A percentile compares a stretch with the other conserved stretches of the same genome.
Evolutionary conservation across 23 red algal genomes (phyloP).

Genomic region (Agarophyton chilense): DNA sequence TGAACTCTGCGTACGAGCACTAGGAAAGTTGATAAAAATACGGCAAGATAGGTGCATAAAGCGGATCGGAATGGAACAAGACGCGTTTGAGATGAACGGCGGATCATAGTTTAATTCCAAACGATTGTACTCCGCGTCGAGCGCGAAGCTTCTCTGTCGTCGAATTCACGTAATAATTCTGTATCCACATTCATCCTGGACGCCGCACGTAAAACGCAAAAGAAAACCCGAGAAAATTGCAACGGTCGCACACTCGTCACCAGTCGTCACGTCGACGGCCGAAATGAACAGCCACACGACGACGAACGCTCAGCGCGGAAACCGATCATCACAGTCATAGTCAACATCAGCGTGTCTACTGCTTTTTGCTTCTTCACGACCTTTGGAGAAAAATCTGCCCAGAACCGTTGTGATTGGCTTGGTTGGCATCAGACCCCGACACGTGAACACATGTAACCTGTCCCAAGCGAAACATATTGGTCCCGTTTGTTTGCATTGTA

Average conservation of each 20-base stretch:
- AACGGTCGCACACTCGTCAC: background rate
- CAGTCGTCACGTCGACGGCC: background rate
- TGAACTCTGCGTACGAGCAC: background rate
- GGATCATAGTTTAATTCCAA: background rate
- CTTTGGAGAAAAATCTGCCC: background rate
- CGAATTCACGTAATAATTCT: background rate
- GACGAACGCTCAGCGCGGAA: no score
- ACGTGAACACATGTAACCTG: conserved; percentile 9
- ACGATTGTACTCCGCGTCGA: background rate
- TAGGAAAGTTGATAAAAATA: background rate
- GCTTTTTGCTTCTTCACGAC: background rate
- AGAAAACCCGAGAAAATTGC: background rate
- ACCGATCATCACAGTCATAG: no score
- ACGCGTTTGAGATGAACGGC: background rate
- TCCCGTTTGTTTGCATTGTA: background rate
- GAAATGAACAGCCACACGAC: no score
- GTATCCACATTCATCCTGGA: background rate
- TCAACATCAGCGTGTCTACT: no score
- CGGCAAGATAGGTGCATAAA: conserved; percentile 3
- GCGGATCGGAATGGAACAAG: background rate
- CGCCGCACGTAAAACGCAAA: background rate
- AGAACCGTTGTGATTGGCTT: background rate
- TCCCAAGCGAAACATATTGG: background rate
- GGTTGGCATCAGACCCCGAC: background rate
- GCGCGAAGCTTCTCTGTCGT: background rate